A percentile compares a stretch with the other conserved stretches of the same genome.
phyloP scores from a whole-genome alignment of 768 basidiomycete species.

The Rhizopogon vesiculosus region DNA sequence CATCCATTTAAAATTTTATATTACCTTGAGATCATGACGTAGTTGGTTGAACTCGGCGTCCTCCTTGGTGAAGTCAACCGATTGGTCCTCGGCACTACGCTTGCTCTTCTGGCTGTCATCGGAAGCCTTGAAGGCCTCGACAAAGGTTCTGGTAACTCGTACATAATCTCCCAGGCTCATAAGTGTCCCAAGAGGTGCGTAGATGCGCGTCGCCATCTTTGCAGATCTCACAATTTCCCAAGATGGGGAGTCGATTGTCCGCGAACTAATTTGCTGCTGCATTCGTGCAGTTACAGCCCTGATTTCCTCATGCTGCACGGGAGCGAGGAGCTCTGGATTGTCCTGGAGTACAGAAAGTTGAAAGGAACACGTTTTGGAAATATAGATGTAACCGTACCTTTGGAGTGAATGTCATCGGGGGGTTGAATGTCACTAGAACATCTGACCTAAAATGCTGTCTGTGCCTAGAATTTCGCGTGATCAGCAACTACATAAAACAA shows the following conservation, averaged over 20 bases:
- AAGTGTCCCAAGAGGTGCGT: constrained; percentile 81
- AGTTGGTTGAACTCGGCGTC: constrained; percentile 29
- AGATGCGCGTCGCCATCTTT: constrained; percentile 75
- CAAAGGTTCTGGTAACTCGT: constrained; percentile 66
- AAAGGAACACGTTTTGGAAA: neutral
- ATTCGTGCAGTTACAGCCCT: constrained; percentile 57
- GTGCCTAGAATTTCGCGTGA: constrained; percentile 45
- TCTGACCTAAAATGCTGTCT: constrained; percentile 86
- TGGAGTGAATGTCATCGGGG: constrained; percentile 60
- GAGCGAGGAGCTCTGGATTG: constrained; percentile 67
- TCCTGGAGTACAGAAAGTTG: constrained; percentile 34
- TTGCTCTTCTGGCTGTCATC: constrained; percentile 21
- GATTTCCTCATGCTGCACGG: constrained; percentile 59
- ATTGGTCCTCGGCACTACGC: constrained; percentile 20
- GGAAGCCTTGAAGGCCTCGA: constrained; percentile 65
- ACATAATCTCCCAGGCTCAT: constrained; percentile 87
- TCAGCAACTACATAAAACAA: neutral
- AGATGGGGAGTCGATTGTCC: constrained; percentile 80
- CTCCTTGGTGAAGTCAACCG: constrained; percentile 17
- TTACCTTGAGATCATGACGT: constrained; percentile 58
- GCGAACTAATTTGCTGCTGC: constrained; percentile 65
- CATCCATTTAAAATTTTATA: neutral
- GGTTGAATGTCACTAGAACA: constrained; percentile 78
- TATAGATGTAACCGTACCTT: constrained; percentile 35
- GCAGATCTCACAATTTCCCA: constrained; percentile 76